Base-by-base conservation (phyloP, 345 rosid genomes). In the Viola odorata region DNA sequence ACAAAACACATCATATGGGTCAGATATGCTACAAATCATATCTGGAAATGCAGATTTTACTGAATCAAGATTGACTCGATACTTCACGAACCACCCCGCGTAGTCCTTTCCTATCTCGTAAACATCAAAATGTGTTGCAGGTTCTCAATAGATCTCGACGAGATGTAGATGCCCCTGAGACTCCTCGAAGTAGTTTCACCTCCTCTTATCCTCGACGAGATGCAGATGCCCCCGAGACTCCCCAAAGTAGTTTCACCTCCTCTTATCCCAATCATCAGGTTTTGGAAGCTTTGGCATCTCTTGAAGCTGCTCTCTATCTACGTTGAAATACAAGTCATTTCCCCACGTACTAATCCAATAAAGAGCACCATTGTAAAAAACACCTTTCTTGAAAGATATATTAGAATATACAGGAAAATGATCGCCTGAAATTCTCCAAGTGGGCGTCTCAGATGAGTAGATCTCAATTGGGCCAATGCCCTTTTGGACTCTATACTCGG, bases 281-380 rank as follows among this genome's bases (percentile, higher is more conserved):
- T 36, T 6, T 54, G 37, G 38, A 37, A 53, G 68, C 53, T 38
- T 55, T 16, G 60, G 47, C 41, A 45, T 14, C 15, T 55, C 52
- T 17, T 45, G 23, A 16, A 64, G 39, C 13, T 8, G 32, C 15
- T 64, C 60, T 40, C 23, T 4, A 44, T 16, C 60, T 37, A 64
- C 37, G 15, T 54, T 45, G 51, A 55, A 64, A 55, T 40, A 45
- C 0, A 54, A 37, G 48, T 17, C 32, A 23, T 13, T 5, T 12
- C 65, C 57, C n/a, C 3, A 16, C 40, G 6, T 15, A 61, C 66
- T 60, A 50, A 49, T 13, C 75, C 63, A 65, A 49, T 60, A 70
- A 41, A 71, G 44, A 10, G 54, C 42, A 52, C 60, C 69, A 60
- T 71, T 71, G 40, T 48, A 71, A 15, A 56, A 71, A 50, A 61